Evolutionary conservation across 2,329 filamentous ascomycete genomes (phyloP).

Genomic region (Xylaria sp.): DNA sequence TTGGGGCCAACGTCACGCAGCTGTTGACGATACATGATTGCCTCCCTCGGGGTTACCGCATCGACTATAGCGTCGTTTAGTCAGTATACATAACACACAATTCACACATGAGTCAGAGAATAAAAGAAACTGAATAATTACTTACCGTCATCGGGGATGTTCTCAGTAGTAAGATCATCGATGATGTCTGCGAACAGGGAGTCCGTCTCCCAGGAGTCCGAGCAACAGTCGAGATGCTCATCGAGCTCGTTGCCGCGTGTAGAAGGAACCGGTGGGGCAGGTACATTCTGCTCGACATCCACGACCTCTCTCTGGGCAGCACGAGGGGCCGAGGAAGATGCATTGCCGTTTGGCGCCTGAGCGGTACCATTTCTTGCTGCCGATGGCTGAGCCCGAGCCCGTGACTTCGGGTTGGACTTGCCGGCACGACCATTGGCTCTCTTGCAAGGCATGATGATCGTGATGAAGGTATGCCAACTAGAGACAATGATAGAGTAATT

Average conservation of each 20-base stretch:
- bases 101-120: conserved; percentile 9
- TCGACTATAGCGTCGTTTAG: conserved; percentile 21
- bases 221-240: conserved; percentile 22
- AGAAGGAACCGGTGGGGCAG: conserved; percentile 16
- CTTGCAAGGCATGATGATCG: no score
- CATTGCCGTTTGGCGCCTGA: no score
- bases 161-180: conserved; percentile 40
- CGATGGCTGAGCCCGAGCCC: no score
- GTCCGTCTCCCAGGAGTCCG: conserved; percentile 39
- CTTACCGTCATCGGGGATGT: conserved; percentile 34
- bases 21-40: conserved; percentile 60
- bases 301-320: conserved; percentile 8
- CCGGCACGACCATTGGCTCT: no score
- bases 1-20: conserved; percentile 72
- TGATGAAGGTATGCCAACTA: no score
- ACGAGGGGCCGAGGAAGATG: no score
- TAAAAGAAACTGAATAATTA: conserved; percentile 17
- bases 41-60: conserved; percentile 53
- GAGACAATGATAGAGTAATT: no score
- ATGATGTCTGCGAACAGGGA: conserved; percentile 45
- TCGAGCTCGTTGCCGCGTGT: conserved; percentile 17
- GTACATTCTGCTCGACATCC: conserved; percentile 16
- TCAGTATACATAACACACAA: conserved; percentile 8
- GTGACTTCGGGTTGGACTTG: no score
- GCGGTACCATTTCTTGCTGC: no score